phyloP scores from a whole-genome alignment of 371 early-diverging fungal species.

The Mortierella sp. region DNA sequence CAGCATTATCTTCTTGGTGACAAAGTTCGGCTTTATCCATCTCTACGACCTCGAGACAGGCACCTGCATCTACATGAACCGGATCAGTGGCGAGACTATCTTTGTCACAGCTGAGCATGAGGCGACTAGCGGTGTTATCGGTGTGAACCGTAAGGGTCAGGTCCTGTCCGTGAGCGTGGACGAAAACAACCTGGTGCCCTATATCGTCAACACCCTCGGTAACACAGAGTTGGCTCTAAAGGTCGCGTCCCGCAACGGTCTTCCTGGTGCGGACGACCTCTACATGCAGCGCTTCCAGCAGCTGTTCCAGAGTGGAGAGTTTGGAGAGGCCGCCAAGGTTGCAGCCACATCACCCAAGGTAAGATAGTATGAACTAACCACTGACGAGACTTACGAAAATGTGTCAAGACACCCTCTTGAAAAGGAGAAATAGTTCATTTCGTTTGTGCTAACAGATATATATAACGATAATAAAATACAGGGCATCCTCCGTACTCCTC shows the following conservation, averaged over 20 bases:
- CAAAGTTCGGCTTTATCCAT: conserved; percentile 97
- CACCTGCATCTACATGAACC: conserved; percentile 94
- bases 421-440: too few species aligned
- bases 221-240: conserved; percentile 92
- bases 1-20: conserved; percentile 93
- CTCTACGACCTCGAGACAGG: conserved; percentile 95
- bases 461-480: too few species aligned
- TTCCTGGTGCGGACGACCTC: conserved; percentile 95
- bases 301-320: conserved; percentile 82
- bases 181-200: conserved; percentile 89
- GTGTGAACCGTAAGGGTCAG: conserved; percentile 97
- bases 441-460: too few species aligned
- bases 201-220: conserved; percentile 83
- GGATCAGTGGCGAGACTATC: conserved; percentile 96
- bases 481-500: conserved; percentile 94
- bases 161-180: conserved; percentile 95
- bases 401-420: too few species aligned
- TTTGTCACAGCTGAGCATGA: conserved; percentile 95
- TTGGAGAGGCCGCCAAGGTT: conserved; percentile 92
- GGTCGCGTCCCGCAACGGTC: conserved; percentile 88
- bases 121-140: conserved; percentile 88
- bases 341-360: conserved; percentile 95
- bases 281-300: conserved; percentile 91
- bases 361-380: conserved; percentile 13
- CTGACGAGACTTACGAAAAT: too few species aligned